Base-by-base conservation (phyloP, 768 basidiomycete species). In the Hygrocybe punicea region DNA sequence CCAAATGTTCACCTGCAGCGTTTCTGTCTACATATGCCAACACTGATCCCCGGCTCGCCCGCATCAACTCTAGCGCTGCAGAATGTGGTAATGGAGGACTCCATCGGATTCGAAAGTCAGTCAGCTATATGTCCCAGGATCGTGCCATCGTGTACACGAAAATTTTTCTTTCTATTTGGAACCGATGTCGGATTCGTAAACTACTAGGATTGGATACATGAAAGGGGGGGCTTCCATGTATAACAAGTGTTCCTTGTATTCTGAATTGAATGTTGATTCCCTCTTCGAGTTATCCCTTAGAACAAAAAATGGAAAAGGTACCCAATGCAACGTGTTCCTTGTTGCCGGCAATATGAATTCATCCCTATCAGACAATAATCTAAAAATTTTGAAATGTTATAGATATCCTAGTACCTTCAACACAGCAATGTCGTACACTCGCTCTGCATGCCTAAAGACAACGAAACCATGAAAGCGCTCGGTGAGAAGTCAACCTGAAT, bases 71-170 rank as follows among this genome's bases (percentile, higher is more conserved):
- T 6, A 72, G 72, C 42, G 65, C 71, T 0, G 71, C 63, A 9
- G 69, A 73, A 55, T 70, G 69, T 49, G 69, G 71, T 29, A 73
- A 73, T 51, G 55, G 63, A 2, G 65, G 66, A 3, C 45, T 72
- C 6, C 25, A 29, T 0, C 51, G 65, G 1, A 72, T 72, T 25
- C 49, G 70, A 4, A 72, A 72, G 40, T 58, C 62, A 2, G 64
- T 71, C 1, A 68, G 66, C 52, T 71, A 69, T 50, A 71, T 73
- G 71, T 51, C 44, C 10, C 64, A 73, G 40, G 59, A 63, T 3
- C 45, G 65, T 16, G 67, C 67, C 0, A 66, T 73, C 9, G 34
- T 63, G 3, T 71, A 68, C 49, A 67, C 60, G 1, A 66, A 63
- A 47, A 60, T 66, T 9, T 70, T 65, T 48, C 54, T 67, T 6